Evolutionary conservation across 805 yeast species (phyloP), one percentile per base, ranked within the genome.

Genomic region (Ogataea henricii): DNA sequence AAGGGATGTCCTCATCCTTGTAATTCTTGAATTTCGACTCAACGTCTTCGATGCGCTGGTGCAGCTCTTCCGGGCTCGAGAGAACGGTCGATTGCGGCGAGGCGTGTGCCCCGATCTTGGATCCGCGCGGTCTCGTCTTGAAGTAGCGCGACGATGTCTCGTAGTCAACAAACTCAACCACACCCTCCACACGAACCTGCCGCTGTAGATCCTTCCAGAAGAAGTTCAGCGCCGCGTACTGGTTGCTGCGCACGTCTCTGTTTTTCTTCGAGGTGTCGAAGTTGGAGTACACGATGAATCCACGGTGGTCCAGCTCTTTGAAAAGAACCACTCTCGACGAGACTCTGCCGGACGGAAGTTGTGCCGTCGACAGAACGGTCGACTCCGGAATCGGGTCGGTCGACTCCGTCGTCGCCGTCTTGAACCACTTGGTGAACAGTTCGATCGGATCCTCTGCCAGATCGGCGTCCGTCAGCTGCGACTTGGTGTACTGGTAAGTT

Each of bases 61-160:
- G 87, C 51, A 92, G 78, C 56, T 80, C 87, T 13, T 78, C 78
- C 53, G 97, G 74, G 22, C 42, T 21, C 12, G 63, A 59, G 30
- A 91, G 73, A 2, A 72, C 75, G 45, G 78, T 74, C 27, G 91
- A 81, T 72, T 94, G 99, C 3, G 96, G 95, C 23, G 95, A 85
- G 0, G 97, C 87, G 96, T 97, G 91, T 0, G 99, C 99, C 25
- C 99, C 98, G 52, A 94, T 82, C 63, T 87, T 83, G 25, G 96
- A 87, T 6, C 95, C 97, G 49, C 96, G 76, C 32, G 99, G 99
- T 63, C 99, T 78, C 0, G 96, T 85, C 43, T 79, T 77, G 68
- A 81, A 94, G 68, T 94, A 94, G 41, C 84, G 74, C 57, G 85
- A 82, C 5, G 89, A 79, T 25, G 86, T 88, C 58, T 87, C 91